Conservation (phyloP, 768 basidiomycete species). For the Kwoniella botswanensis region DNA sequence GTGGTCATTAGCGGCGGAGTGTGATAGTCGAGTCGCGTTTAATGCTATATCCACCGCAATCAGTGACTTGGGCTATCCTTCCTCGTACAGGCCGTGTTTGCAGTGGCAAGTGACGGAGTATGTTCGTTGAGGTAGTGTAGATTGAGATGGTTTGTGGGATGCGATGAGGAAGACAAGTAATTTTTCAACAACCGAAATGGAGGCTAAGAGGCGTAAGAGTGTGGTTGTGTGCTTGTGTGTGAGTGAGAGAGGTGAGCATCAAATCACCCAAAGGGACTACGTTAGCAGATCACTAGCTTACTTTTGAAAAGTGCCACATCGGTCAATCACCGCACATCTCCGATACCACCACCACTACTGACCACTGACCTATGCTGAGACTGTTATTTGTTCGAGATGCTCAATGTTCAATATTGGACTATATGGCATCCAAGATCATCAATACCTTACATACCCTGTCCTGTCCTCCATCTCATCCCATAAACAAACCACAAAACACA, state of each 20-base stretch:
- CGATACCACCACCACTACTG: neutral
- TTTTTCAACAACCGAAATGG: neutral
- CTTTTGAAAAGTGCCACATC: conserved; percentile 2
- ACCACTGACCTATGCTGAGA: neutral
- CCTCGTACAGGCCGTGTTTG: neutral
- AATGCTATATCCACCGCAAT: neutral
- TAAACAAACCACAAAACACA: neutral
- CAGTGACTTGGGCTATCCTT: neutral
- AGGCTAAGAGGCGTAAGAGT: neutral
- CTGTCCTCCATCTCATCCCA: no score
- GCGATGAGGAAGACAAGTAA: neutral
- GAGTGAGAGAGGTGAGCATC: no score
- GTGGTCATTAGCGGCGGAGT: conserved; percentile 14
- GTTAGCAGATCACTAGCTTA: conserved; percentile 5
- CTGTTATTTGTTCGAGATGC: conserved; percentile 2
- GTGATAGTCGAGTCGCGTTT: conserved; percentile 1
- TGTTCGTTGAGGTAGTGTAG: neutral
- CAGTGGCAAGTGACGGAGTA: neutral
- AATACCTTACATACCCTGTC: neutral
- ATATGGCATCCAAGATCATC: neutral
- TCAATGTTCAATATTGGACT: neutral
- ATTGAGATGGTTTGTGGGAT: neutral
- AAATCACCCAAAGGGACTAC: conserved; percentile 8
- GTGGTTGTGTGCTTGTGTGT: no score
- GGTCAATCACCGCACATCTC: conserved; percentile 10